phyloP scores from a whole-genome alignment of 73 alveolate genomes.

The Breviolum minutum region DNA sequence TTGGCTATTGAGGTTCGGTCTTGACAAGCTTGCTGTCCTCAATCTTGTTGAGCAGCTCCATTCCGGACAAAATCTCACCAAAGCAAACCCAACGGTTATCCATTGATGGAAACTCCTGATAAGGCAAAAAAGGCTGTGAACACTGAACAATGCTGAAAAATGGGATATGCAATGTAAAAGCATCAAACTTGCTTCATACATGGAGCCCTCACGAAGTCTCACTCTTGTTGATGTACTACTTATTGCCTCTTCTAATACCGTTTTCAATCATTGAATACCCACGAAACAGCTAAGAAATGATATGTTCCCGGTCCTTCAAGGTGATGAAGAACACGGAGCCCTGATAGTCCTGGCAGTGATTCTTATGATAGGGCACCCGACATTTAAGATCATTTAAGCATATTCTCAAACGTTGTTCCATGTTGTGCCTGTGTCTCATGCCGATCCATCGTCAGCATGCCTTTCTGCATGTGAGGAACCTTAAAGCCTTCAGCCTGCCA shows the following conservation, averaged over 20 bases:
- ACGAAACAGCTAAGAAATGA: no score
- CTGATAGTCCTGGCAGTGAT: constrained; percentile 20
- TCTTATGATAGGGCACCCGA: background rate
- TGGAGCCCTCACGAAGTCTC: background rate
- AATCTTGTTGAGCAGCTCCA: constrained; percentile 67
- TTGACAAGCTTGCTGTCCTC: background rate
- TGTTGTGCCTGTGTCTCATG: constrained; percentile 55
- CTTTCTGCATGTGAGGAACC: constrained; percentile 70
- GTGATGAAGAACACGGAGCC: constrained; percentile 90
- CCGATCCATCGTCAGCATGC: constrained; percentile 93
- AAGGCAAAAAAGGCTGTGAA: no score
- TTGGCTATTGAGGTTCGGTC: background rate
- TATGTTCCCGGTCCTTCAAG: constrained; percentile 18
- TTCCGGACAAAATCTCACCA: constrained; percentile 76
- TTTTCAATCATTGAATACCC: no score
- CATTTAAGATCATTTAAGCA: background rate
- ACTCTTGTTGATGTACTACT: background rate
- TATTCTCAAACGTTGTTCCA: background rate
- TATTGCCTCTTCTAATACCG: background rate
- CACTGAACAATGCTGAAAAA: background rate
- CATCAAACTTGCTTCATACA: background rate
- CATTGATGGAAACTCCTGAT: constrained; percentile 75
- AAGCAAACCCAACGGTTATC: constrained; percentile 90
- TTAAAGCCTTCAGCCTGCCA: constrained; percentile 71
- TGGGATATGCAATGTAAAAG: background rate